Percentiles rank a stretch among this genome's conserved stretches.
Evolutionary conservation across 345 rosid species (phyloP).

Genomic region (Rubroshorea leprosula): DNA sequence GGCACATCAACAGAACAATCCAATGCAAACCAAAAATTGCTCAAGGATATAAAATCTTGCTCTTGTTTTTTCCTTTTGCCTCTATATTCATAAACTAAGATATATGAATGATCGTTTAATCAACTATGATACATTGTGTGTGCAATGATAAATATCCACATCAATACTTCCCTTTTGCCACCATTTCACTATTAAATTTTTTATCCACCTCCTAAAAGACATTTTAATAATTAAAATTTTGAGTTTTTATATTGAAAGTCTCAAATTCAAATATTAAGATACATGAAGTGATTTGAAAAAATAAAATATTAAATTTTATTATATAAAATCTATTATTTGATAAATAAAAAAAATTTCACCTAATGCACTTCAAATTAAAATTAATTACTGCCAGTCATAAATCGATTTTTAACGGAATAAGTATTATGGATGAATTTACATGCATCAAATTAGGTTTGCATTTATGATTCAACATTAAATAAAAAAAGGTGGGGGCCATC

Average conservation of each 20-base stretch:
- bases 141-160: conserved; percentile 4
- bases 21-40: conserved; percentile 5
- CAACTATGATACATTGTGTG: neutral
- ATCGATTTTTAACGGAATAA: neutral
- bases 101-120: neutral
- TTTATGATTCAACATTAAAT: neutral
- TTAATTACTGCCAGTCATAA: neutral
- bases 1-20: neutral
- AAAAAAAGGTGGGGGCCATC: neutral
- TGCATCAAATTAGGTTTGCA: conserved; percentile 3
- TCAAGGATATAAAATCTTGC: conserved; percentile 10
- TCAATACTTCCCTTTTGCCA: neutral
- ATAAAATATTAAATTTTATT: no score
- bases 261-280: neutral
- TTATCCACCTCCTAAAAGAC: neutral
- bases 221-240: neutral
- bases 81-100: neutral
- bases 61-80: conserved; percentile 11
- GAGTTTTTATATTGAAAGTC: no score
- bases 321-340: no score
- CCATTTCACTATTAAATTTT: neutral
- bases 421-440: neutral
- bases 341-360: no score
- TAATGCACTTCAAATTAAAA: no score
- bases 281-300: neutral